These are phyloP conservation scores for Urochloa ruziziensis DNA, from an alignment of 176 grass and related monocot species.

Conservation along the genomic window DNA sequence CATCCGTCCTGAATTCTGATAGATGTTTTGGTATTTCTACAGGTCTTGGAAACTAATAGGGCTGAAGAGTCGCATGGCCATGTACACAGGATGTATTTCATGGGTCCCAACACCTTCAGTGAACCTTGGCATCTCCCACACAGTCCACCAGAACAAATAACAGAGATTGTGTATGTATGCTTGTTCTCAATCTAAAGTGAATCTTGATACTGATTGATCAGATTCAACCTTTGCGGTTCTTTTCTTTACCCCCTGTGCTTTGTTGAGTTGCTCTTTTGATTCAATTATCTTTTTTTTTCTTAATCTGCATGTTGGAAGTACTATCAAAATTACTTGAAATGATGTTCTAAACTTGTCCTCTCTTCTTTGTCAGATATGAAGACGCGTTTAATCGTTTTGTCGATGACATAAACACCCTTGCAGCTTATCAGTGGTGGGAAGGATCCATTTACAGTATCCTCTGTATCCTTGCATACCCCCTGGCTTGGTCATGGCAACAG, in stretches of 20 bases:
- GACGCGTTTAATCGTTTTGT: slow-evolving; percentile 94
- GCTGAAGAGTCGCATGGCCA: slow-evolving; percentile 94
- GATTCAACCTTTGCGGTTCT: slow-evolving; percentile 17
- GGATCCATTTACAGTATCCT: slow-evolving; percentile 88
- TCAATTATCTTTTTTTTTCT: slow-evolving; percentile 1
- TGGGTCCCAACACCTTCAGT: slow-evolving; percentile 97
- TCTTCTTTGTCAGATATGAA: slow-evolving; percentile 64
- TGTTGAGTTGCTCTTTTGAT: not conserved
- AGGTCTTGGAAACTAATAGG: slow-evolving; percentile 99
- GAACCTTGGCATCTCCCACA: slow-evolving; percentile 99
- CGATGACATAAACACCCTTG: slow-evolving; percentile 93
- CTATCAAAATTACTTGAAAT: slow-evolving; percentile 5
- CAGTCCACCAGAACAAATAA: slow-evolving; percentile 82
- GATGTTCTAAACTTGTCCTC: slow-evolving; percentile 11
- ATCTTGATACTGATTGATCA: not conserved
- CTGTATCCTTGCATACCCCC: slow-evolving; percentile 77
- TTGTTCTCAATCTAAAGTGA: slow-evolving; percentile 15
- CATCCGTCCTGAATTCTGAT: slow-evolving; percentile 3
- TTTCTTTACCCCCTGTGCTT: slow-evolving; percentile 1
- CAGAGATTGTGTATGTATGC: slow-evolving; percentile 89
- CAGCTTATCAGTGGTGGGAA: slow-evolving; percentile 99
- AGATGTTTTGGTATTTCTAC: slow-evolving; percentile 28
- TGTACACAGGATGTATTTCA: slow-evolving; percentile 98
- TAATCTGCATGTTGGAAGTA: not conserved
- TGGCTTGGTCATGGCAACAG: slow-evolving; percentile 99